Evolutionary conservation across 768 basidiomycete genomes (phyloP), one percentile per base, ranked within the genome.

Genomic region (Pulveroboletus sp.): DNA sequence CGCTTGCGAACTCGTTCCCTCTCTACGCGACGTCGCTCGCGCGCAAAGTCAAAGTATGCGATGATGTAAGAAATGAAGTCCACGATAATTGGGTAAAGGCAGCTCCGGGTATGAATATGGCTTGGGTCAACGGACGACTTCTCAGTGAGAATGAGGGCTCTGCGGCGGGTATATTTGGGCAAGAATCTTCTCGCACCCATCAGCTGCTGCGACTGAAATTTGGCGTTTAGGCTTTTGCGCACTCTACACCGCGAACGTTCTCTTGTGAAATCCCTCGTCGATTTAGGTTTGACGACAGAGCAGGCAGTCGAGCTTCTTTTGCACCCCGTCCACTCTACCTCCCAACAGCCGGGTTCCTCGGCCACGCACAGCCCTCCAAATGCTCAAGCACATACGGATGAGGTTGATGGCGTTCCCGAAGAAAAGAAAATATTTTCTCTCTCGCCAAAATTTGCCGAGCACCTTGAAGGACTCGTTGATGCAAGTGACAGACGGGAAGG

Each of bases 1-100:
- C 80, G 13, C 77, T 98, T 19, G 77, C 89, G 0, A 89, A 94
- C 60, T 85, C 94, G 66, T 95, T 97, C 69, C 94, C 95, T 0
- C 86, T 81, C 62, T 95, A 94, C 60, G 84, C 85, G 2, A 75
- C 82, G 1, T 72, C 84, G 4, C 73, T 97, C 25, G 79, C 87
- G 1, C 81, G 91, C 4, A 82, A 85, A 49, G 80, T 93, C 36
- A 58, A 70, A 2, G 69, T 80, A 3, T 77, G 80, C 49, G 62
- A 69, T 9, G 71, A 67, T 12, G 57, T 95, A 9, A 59, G 63
- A 1, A 65, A 75, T 0, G 89, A 90, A 59, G 63, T 93, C 6
- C 60, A 72, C 19, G 61, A 60, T 8, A 91, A 91, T 54, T 75
- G 79, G 50, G 53, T 17, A 23, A 79, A 75, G 50, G 78, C 72